Percentiles rank a stretch among this genome's conserved stretches.
Conservation (phyloP, 331 rosid species). For the Pyrus hybrid region DNA sequence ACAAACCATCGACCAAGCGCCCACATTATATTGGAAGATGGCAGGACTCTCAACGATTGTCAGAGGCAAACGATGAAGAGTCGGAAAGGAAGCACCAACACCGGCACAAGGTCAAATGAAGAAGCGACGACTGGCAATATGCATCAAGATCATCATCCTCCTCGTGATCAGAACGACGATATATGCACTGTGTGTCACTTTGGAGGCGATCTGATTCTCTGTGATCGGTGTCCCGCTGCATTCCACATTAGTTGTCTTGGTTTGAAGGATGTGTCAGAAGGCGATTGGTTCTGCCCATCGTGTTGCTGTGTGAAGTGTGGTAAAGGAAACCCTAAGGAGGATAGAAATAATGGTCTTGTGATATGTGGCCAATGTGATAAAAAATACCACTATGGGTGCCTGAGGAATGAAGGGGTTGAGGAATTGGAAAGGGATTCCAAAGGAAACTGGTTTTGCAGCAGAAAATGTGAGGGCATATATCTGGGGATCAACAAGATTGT, state of each 20-base stretch:
- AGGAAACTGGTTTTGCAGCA: constrained; percentile 41
- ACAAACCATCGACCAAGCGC: constrained; percentile 53
- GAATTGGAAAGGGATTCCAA: neutral
- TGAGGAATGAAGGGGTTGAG: constrained; percentile 1
- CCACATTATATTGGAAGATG: constrained; percentile 43
- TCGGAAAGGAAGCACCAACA: neutral
- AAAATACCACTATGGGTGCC: constrained; percentile 40
- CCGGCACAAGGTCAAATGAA: neutral
- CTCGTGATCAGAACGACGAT: constrained; percentile 25
- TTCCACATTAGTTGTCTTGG: constrained; percentile 46
- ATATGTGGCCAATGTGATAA: constrained; percentile 50
- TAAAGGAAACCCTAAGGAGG: neutral
- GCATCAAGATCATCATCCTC: neutral
- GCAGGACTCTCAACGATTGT: constrained; percentile 49
- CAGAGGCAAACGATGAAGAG: constrained; percentile 16
- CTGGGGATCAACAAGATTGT: constrained; percentile 26
- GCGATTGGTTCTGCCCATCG: constrained; percentile 65
- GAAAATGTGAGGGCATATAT: constrained; percentile 33
- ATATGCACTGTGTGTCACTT: constrained; percentile 45
- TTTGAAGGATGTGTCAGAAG: constrained; percentile 28
- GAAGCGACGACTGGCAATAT: neutral
- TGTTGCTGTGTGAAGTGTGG: constrained; percentile 55
- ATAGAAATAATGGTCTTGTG: neutral
- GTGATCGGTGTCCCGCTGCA: constrained; percentile 57
- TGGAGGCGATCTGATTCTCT: constrained; percentile 50